phyloP scores from a whole-genome alignment of 2,329 filamentous ascomycete species.

The Alternaria sp. region DNA sequence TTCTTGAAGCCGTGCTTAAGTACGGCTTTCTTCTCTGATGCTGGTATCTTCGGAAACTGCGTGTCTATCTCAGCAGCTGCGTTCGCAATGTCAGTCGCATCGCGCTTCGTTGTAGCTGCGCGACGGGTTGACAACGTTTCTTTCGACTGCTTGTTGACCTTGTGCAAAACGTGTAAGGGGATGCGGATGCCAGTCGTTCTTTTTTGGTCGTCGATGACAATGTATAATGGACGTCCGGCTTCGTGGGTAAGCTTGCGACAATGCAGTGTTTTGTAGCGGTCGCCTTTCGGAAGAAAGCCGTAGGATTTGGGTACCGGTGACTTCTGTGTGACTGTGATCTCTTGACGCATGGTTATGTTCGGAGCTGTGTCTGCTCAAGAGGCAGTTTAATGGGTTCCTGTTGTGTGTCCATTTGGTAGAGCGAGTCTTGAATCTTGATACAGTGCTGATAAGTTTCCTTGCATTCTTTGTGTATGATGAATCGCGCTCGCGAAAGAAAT shows the following conservation, averaged over 20 bases:
- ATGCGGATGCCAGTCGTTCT: constrained; percentile 52
- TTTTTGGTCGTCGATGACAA: constrained; percentile 35
- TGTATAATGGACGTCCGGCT: constrained; percentile 32
- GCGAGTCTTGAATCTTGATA: background rate
- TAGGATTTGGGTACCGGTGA: constrained; percentile 38
- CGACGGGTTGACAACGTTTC: constrained; percentile 51
- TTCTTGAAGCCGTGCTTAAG: constrained; percentile 55
- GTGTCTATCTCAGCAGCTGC: constrained; percentile 42
- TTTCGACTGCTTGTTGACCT: constrained; percentile 48
- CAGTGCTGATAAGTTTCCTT: background rate
- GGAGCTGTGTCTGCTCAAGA: background rate
- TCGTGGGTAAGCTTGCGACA: constrained; percentile 41
- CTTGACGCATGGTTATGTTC: constrained; percentile 11
- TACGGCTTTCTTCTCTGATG: constrained; percentile 41
- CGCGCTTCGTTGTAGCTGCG: constrained; percentile 45
- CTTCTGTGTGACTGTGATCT: constrained; percentile 27
- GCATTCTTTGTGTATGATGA: background rate
- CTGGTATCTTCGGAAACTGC: constrained; percentile 53
- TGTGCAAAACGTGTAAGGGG: constrained; percentile 46
- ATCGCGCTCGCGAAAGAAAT: background rate
- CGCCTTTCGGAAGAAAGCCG: constrained; percentile 43
- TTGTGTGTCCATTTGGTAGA: background rate
- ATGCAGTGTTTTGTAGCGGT: constrained; percentile 43
- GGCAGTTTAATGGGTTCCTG: no score
- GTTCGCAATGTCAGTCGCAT: constrained; percentile 25